phyloP scores from a whole-genome alignment of 495 filamentous ascomycete genomes.

The Pseudoneurospora amorphoporcata region DNA sequence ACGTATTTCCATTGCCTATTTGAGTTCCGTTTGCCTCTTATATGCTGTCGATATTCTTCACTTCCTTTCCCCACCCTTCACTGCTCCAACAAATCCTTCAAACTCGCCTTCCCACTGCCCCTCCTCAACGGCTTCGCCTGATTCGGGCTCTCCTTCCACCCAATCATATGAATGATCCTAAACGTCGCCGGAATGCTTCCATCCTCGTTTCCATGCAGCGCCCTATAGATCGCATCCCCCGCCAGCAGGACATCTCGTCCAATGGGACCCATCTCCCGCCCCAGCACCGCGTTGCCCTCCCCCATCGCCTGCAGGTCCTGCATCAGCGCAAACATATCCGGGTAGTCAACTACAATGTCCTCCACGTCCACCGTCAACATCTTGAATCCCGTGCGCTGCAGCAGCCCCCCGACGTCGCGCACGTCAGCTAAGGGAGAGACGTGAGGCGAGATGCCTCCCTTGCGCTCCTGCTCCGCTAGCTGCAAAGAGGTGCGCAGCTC shows the following conservation, averaged over 20 bases:
- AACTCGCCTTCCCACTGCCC: slow-evolving; percentile 70
- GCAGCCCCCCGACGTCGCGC: slow-evolving; percentile 76
- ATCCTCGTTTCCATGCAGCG: slow-evolving; percentile 63
- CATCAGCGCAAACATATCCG: slow-evolving; percentile 88
- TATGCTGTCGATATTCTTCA: not conserved
- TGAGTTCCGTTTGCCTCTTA: not conserved
- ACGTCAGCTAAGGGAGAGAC: slow-evolving; percentile 88
- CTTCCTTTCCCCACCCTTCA: not conserved
- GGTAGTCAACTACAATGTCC: slow-evolving; percentile 92
- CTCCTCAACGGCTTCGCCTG: slow-evolving; percentile 71
- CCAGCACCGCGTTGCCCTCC: slow-evolving; percentile 75
- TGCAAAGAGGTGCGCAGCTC: slow-evolving; percentile 92
- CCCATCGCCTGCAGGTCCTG: slow-evolving; percentile 90
- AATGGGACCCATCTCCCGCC: slow-evolving; percentile 65
- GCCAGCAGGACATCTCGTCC: slow-evolving; percentile 78
- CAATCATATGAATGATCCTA: slow-evolving; percentile 91
- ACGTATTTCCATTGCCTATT: not conserved
- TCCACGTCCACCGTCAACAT: slow-evolving; percentile 96
- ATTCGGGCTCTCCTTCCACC: slow-evolving; percentile 79
- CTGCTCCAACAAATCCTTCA: slow-evolving; percentile 68
- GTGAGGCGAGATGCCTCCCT: slow-evolving; percentile 79
- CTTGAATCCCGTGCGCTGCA: slow-evolving; percentile 83
- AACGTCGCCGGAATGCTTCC: slow-evolving; percentile 81
- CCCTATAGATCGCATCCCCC: slow-evolving; percentile 77
- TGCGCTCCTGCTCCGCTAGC: slow-evolving; percentile 78